A percentile compares a stretch with the other conserved stretches of the same genome.
These are phyloP conservation scores for Talaromyces funiculosus DNA, from an alignment of 2,329 filamentous ascomycete species.

Conservation along the genomic window DNA sequence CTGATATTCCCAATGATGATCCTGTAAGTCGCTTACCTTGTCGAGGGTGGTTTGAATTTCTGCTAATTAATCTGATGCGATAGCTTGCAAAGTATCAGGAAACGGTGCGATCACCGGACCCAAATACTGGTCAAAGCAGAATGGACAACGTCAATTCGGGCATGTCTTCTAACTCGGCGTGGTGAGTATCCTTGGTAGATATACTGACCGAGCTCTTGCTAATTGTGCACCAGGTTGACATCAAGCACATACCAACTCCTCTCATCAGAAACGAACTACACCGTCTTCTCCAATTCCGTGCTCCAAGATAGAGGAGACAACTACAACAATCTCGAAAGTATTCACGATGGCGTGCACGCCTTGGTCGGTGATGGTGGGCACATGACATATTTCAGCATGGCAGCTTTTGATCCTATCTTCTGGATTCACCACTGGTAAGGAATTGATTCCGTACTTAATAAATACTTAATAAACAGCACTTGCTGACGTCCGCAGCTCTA, in stretches of 20 bases:
- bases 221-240: slow-evolving; percentile 15
- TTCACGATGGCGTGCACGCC: slow-evolving; percentile 48
- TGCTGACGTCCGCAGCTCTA: slow-evolving; percentile 44
- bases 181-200: slow-evolving; percentile 14
- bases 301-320: slow-evolving; percentile 14
- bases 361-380: slow-evolving; percentile 57
- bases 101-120: slow-evolving; percentile 19
- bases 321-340: slow-evolving; percentile 35
- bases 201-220: neutral
- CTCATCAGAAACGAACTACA: slow-evolving; percentile 23
- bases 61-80: neutral
- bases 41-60: neutral
- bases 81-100: slow-evolving; percentile 16
- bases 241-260: slow-evolving; percentile 26
- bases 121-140: slow-evolving; percentile 14
- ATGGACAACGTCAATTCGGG: slow-evolving; percentile 15
- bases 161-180: slow-evolving; percentile 19
- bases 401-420: slow-evolving; percentile 74
- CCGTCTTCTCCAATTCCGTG: slow-evolving; percentile 20
- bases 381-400: slow-evolving; percentile 65
- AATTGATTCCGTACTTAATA: no score
- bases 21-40: slow-evolving; percentile 2
- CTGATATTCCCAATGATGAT: slow-evolving; percentile 13
- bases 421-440: slow-evolving; percentile 62
- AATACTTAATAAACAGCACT: neutral